Evolutionary conservation across 306 rosid species (phyloP).

Genomic region (Pterocarpus macrocarpus): DNA sequence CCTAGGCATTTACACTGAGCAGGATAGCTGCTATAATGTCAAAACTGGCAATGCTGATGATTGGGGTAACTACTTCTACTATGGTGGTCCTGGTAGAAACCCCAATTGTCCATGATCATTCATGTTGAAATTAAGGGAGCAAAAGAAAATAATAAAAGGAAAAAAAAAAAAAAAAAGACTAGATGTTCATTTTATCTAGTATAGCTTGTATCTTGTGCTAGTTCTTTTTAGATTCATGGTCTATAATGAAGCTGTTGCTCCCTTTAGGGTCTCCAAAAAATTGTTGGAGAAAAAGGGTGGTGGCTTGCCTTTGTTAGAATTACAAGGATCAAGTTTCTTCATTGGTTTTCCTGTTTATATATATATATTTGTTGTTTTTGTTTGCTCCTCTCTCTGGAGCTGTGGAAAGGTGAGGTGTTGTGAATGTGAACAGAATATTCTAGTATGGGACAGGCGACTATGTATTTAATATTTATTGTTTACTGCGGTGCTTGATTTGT

Average conservation of each 20-base stretch:
- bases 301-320: slow-evolving; percentile 45
- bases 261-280: slow-evolving; percentile 55
- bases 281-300: slow-evolving; percentile 57
- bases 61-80: slow-evolving; percentile 67
- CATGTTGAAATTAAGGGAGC: slow-evolving; percentile 2
- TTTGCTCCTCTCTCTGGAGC: slow-evolving; percentile 58
- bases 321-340: slow-evolving; percentile 46
- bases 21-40: slow-evolving; percentile 58
- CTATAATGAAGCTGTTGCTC: slow-evolving; percentile 42
- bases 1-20: slow-evolving; percentile 60
- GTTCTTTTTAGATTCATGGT: slow-evolving; percentile 36
- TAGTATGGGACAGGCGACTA: slow-evolving; percentile 47
- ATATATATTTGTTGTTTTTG: slow-evolving; percentile 48
- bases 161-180: background rate
- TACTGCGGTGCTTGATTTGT: slow-evolving; percentile 45
- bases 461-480: slow-evolving; percentile 52
- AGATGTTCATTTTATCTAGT: slow-evolving; percentile 40
- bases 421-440: slow-evolving; percentile 56
- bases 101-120: slow-evolving; percentile 53
- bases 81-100: slow-evolving; percentile 70
- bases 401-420: slow-evolving; percentile 45
- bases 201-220: slow-evolving; percentile 50
- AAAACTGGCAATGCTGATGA: slow-evolving; percentile 57
- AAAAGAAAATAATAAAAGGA: background rate
- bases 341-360: slow-evolving; percentile 52